phyloP scores from a whole-genome alignment of 345 rosid genomes.

The Lepidium aucheri region DNA sequence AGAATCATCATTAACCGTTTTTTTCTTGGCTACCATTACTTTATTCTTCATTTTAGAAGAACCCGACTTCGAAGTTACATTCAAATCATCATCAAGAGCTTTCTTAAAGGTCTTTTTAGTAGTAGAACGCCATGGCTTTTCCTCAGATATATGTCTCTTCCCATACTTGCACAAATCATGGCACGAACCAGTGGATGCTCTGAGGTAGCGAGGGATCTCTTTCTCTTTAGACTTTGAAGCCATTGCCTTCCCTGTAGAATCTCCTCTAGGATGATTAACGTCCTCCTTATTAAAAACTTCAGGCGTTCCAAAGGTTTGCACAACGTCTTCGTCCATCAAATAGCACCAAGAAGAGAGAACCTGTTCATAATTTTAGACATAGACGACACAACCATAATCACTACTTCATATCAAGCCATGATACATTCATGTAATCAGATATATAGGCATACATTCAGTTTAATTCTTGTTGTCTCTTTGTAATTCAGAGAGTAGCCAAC shows the following conservation, averaged over 20 bases:
- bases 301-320: conserved; percentile 25
- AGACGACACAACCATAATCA: neutral
- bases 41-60: conserved; percentile 28
- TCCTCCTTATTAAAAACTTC: conserved; percentile 20
- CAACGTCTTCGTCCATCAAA: conserved; percentile 40
- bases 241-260: conserved; percentile 31
- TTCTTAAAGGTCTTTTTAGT: conserved; percentile 34
- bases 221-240: conserved; percentile 33
- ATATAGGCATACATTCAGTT: too few species aligned
- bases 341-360: neutral
- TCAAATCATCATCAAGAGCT: conserved; percentile 28
- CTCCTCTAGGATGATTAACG: conserved; percentile 17
- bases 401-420: neutral
- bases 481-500: neutral
- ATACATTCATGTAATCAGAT: neutral
- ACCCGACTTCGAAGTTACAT: conserved; percentile 15
- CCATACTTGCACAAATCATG: conserved; percentile 91
- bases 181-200: conserved; percentile 84
- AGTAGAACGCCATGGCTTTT: conserved; percentile 36
- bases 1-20: conserved; percentile 10
- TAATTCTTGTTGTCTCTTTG: neutral
- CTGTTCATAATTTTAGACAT: conserved; percentile 2
- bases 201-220: conserved; percentile 55
- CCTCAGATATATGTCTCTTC: conserved; percentile 38
- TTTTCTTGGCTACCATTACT: conserved; percentile 14